These are phyloP conservation scores for Anaeromyces robustus DNA, from an alignment of 192 early-diverging fungal genomes.

Conservation along the genomic window DNA sequence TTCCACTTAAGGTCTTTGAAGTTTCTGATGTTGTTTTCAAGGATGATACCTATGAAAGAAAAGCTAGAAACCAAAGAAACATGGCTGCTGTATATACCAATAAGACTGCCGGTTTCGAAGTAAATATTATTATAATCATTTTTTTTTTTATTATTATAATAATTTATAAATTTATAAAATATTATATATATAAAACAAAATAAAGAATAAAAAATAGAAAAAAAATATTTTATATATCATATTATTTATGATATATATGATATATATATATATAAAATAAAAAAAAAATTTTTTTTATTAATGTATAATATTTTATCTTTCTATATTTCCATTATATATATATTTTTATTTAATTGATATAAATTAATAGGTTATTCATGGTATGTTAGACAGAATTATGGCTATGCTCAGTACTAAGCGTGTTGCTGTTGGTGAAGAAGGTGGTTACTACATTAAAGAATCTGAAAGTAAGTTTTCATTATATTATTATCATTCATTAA, in stretches of 20 bases:
- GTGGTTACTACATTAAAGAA: constrained; percentile 68
- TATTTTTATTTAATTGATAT: too few species aligned
- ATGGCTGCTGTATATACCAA: constrained; percentile 71
- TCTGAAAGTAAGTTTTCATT: constrained; percentile 48
- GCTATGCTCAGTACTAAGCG: constrained; percentile 47
- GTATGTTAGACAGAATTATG: constrained; percentile 82
- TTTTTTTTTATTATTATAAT: constrained; percentile 13
- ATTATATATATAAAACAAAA: too few species aligned
- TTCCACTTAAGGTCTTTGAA: constrained; percentile 91
- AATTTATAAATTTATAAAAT: too few species aligned
- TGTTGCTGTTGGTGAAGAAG: constrained; percentile 20
- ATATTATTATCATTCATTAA: too few species aligned
- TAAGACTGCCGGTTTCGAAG: constrained; percentile 71
- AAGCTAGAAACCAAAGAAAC: constrained; percentile 77
- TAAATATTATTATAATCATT: constrained; percentile 10
- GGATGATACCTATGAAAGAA: constrained; percentile 61
- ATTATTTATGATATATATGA: too few species aligned
- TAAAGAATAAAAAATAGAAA: too few species aligned
- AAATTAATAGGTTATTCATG: constrained; percentile 55
- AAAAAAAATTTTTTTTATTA: too few species aligned
- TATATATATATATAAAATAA: too few species aligned
- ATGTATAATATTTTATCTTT: too few species aligned
- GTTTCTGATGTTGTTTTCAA: constrained; percentile 87
- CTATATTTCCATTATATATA: too few species aligned
- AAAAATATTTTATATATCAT: too few species aligned